These are phyloP conservation scores for Schizothecium vesticola DNA, from an alignment of 495 filamentous ascomycete species.

Conservation along the genomic window DNA sequence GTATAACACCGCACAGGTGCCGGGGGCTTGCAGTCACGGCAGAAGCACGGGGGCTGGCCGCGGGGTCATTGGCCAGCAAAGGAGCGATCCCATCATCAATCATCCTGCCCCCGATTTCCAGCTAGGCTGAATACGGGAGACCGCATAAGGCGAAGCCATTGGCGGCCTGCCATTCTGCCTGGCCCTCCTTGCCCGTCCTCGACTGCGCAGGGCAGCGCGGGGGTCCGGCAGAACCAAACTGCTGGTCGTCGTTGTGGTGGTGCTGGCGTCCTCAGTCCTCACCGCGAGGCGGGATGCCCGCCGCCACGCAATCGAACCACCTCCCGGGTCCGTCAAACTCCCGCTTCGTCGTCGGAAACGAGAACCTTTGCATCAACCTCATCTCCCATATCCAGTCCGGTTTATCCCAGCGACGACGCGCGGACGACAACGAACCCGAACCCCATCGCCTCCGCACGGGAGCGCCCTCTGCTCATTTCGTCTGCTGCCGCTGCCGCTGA, in stretches of 20 bases:
- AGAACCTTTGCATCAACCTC: background rate
- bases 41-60: background rate
- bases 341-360: background rate
- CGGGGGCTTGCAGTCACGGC: constrained; percentile 5
- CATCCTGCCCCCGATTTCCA: background rate
- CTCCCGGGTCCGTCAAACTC: background rate
- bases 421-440: background rate
- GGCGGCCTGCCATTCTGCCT: constrained; percentile 5
- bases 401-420: background rate
- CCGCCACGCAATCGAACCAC: background rate
- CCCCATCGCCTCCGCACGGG: background rate
- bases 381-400: background rate
- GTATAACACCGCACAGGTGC: background rate
- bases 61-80: constrained; percentile 3
- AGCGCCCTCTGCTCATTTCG: background rate
- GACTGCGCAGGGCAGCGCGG: background rate
- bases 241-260: background rate
- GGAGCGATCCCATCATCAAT: too few relatives aligned
- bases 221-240: background rate
- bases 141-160: constrained; percentile 12
- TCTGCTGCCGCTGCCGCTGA: background rate
- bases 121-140: constrained; percentile 8
- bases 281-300: background rate
- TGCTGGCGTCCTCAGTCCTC: background rate
- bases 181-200: background rate